Conservation (phyloP, 2,329 filamentous ascomycete species). For the Periconia digitata region DNA sequence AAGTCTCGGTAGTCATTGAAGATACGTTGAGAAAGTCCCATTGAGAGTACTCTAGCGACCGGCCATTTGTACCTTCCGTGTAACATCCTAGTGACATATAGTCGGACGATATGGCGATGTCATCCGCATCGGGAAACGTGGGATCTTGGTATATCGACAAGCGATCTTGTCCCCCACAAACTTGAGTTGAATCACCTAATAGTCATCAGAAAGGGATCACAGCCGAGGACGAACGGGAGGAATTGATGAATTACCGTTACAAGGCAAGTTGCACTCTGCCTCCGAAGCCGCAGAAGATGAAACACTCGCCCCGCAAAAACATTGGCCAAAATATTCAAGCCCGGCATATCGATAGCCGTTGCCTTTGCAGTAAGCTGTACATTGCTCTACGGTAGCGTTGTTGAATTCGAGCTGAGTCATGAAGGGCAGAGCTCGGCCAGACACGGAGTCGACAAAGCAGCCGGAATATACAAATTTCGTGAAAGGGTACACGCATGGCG, state of each 20-base stretch:
- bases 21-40: conserved; percentile 33
- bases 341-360: conserved; percentile 39
- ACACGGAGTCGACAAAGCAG: conserved; percentile 33
- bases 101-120: conserved; percentile 22
- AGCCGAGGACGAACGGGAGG: not conserved
- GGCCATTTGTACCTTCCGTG: conserved; percentile 35
- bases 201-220: not conserved
- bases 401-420: conserved; percentile 22
- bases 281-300: conserved; percentile 10
- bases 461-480: conserved; percentile 40
- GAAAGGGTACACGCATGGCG: conserved; percentile 25
- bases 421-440: conserved; percentile 30
- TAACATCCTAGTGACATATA: conserved; percentile 43
- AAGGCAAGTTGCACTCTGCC: conserved; percentile 20
- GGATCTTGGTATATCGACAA: conserved; percentile 40
- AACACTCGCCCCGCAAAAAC: conserved; percentile 21
- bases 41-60: conserved; percentile 25
- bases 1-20: conserved; percentile 42
- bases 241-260: conserved; percentile 12
- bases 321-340: conserved; percentile 22
- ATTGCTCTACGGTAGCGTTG: conserved; percentile 40
- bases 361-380: conserved; percentile 42
- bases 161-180: conserved; percentile 20
- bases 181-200: conserved; percentile 13
- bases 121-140: conserved; percentile 34